These are phyloP conservation scores for Candida peoriensis DNA, from an alignment of 805 yeast genomes.

Conservation along the genomic window DNA sequence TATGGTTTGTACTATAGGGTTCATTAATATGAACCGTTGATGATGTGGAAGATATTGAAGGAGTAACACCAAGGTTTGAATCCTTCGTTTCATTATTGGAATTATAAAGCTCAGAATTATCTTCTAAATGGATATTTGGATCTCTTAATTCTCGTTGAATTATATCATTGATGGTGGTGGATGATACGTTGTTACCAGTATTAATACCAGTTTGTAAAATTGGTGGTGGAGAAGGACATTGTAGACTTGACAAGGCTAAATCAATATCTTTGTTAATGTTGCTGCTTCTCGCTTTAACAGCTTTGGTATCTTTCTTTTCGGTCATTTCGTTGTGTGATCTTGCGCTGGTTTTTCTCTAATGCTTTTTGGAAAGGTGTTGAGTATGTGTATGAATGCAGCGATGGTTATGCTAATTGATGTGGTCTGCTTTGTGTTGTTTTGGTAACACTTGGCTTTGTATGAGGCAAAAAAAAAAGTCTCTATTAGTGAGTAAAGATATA, in stretches of 20 bases:
- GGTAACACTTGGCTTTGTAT: no score
- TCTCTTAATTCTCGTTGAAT: conserved; percentile 16
- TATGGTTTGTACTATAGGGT: no score
- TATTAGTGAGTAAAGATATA: no score
- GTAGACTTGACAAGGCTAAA: conserved; percentile 50
- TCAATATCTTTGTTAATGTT: conserved; percentile 42
- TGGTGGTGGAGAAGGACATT: conserved; percentile 75
- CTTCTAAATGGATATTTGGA: conserved; percentile 1
- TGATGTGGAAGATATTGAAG: no score
- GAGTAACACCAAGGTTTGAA: no score
- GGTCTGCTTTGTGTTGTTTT: no score
- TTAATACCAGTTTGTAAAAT: conserved; percentile 36
- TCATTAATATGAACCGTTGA: conserved; percentile 1
- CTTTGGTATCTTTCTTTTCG: conserved; percentile 1
- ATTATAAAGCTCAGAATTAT: background rate
- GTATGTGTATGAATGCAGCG: no score
- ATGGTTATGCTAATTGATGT: no score
- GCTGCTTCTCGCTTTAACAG: conserved; percentile 3
- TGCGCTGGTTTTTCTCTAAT: background rate
- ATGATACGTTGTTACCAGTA: conserved; percentile 20
- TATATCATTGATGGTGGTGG: conserved; percentile 22
- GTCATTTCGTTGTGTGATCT: background rate
- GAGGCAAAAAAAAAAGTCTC: no score
- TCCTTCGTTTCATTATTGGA: no score
- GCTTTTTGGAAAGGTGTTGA: no score